Percentiles rank a stretch among this genome's conserved stretches.
phyloP scores from a whole-genome alignment of 768 basidiomycete species.

The Podaxis sp. region DNA sequence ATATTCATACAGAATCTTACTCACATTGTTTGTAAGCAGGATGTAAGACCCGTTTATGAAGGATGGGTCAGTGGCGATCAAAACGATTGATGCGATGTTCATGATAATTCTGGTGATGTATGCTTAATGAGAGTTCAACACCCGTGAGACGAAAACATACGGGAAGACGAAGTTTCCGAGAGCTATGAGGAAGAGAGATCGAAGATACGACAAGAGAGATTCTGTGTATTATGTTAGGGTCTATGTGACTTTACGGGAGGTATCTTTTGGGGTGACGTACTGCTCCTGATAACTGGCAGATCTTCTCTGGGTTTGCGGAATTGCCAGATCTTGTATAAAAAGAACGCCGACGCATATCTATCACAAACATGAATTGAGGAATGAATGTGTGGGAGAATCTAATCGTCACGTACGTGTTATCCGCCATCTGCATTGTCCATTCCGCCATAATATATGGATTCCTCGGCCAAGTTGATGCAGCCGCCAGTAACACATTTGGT shows the following conservation, averaged over 20 bases:
- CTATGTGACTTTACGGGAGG: not conserved
- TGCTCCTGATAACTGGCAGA: slow-evolving; percentile 14
- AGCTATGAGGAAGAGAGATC: slow-evolving; percentile 35
- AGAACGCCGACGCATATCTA: slow-evolving; percentile 28
- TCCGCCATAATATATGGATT: slow-evolving; percentile 21
- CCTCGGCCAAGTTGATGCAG: not conserved
- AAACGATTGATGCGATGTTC: slow-evolving; percentile 32
- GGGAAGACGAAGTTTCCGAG: slow-evolving; percentile 40
- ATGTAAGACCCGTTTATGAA: slow-evolving; percentile 25
- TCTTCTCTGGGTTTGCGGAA: slow-evolving; percentile 1
- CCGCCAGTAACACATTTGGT: not conserved
- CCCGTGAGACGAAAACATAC: not conserved
- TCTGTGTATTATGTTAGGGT: slow-evolving; percentile 14
- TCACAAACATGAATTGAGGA: not conserved
- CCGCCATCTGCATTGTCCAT: slow-evolving; percentile 33
- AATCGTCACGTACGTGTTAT: slow-evolving; percentile 29
- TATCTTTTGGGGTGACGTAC: slow-evolving; percentile 11
- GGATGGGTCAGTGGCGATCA: slow-evolving; percentile 23
- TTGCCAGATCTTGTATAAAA: slow-evolving; percentile 24
- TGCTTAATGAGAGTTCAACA: not conserved
- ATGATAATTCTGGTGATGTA: slow-evolving; percentile 22
- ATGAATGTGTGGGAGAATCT: not conserved
- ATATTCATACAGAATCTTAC: slow-evolving; percentile 9
- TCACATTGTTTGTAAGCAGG: slow-evolving; percentile 19
- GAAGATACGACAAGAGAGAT: slow-evolving; percentile 24